Conservation (phyloP, 2,329 filamentous ascomycete species). For the Fusarium compactum region DNA sequence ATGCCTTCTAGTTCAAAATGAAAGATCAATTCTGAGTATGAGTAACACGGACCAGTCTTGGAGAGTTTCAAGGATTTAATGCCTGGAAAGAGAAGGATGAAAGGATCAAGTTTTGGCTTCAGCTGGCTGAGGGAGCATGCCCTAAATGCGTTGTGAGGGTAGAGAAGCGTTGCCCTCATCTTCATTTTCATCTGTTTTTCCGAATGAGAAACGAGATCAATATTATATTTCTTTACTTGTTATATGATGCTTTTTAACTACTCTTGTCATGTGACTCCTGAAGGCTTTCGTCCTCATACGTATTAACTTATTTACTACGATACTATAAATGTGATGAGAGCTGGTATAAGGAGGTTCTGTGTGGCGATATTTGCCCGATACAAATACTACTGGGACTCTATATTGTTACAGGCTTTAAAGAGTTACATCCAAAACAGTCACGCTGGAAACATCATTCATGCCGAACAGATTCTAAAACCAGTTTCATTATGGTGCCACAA, state of each 20-base stretch:
- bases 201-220: slow-evolving; percentile 43
- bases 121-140: slow-evolving; percentile 16
- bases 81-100: slow-evolving; percentile 14
- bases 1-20: slow-evolving; percentile 17
- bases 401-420: too few species aligned
- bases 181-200: slow-evolving; percentile 33
- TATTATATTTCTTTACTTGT: slow-evolving; percentile 42
- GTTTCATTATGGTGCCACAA: slow-evolving; percentile 4
- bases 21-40: not conserved
- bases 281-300: not conserved
- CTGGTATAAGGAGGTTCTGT: rapidly evolving
- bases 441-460: not conserved
- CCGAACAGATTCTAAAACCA: not conserved
- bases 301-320: not conserved
- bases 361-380: not conserved
- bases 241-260: not conserved
- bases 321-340: not conserved
- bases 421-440: not conserved
- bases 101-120: not conserved
- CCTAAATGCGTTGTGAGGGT: slow-evolving; percentile 17
- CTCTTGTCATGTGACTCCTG: not conserved
- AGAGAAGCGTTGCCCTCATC: slow-evolving; percentile 22
- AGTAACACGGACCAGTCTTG: slow-evolving; percentile 13
- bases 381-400: not conserved
- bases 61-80: slow-evolving; percentile 36